Percentiles rank a stretch among this genome's conserved stretches.
These are phyloP conservation scores for Sporisorium sorghi DNA, from an alignment of 1,284 basidiomycete species.

Conservation along the genomic window DNA sequence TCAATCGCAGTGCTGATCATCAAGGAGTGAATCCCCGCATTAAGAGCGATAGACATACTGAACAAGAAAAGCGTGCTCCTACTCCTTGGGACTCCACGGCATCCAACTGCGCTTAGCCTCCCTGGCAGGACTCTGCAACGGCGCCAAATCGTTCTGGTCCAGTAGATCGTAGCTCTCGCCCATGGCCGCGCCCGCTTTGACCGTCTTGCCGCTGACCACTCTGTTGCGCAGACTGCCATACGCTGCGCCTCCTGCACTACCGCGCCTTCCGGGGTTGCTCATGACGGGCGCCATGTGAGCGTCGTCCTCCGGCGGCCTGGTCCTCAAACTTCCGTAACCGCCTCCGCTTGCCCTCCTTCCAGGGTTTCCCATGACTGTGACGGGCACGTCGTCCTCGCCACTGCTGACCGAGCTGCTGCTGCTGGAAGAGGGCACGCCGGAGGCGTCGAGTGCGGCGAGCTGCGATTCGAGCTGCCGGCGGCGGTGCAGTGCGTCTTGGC, in stretches of 20 bases:
- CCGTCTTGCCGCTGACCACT: conserved; percentile 13
- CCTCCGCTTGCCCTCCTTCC: conserved; percentile 5
- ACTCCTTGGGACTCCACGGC: conserved; percentile 30
- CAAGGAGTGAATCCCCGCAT: too few species aligned
- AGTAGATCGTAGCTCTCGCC: conserved; percentile 48
- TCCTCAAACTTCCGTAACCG: too few species aligned
- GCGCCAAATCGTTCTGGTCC: conserved; percentile 37
- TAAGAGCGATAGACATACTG: background rate
- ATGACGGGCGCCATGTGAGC: too few species aligned
- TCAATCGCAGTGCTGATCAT: too few species aligned
- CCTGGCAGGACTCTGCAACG: conserved; percentile 9
- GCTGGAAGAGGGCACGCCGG: conserved; percentile 15
- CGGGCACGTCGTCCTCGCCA: conserved; percentile 14
- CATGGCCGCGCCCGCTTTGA: conserved; percentile 23
- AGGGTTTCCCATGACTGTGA: conserved; percentile 26
- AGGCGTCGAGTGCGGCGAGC: conserved; percentile 36
- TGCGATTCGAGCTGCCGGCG: conserved; percentile 38
- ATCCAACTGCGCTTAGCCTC: conserved; percentile 21
- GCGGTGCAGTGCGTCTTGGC: conserved; percentile 25
- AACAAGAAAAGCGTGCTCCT: background rate
- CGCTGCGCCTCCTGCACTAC: too few species aligned
- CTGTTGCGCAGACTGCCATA: conserved; percentile 27
- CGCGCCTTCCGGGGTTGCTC: too few species aligned
- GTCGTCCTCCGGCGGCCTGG: too few species aligned
- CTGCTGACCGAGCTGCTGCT: conserved; percentile 13